These are phyloP conservation scores for Volvox reticuliferus DNA, from an alignment of 139 green algal species.

Conservation along the genomic window DNA sequence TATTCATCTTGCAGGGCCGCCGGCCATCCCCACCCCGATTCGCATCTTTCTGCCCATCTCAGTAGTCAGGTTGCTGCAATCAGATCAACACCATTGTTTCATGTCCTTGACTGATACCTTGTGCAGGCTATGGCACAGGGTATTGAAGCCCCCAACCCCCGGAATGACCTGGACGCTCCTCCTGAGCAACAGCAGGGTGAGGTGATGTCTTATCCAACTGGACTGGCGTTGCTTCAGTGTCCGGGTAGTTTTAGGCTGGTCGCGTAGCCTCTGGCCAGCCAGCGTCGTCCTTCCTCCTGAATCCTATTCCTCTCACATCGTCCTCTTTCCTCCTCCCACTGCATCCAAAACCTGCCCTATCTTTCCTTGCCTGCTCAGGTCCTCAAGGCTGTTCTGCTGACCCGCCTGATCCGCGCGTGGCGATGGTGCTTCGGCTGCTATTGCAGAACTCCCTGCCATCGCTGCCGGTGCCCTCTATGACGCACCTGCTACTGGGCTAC, in stretches of 20 bases:
- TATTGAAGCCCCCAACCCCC: neutral
- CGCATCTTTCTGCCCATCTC: too few relatives aligned
- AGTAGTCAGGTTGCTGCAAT: too few relatives aligned
- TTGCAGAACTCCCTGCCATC: conserved; percentile 5
- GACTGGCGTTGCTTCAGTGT: too few relatives aligned
- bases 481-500: conserved; percentile 88
- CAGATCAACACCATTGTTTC: too few relatives aligned
- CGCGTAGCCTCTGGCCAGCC: too few relatives aligned
- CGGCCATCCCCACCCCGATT: too few relatives aligned
- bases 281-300: too few relatives aligned
- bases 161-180: conserved; percentile 54
- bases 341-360: neutral
- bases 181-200: neutral
- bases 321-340: neutral
- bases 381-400: neutral
- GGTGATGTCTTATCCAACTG: too few relatives aligned
- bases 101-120: too few relatives aligned
- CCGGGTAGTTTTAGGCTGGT: too few relatives aligned
- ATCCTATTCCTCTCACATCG: too few relatives aligned
- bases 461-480: conserved; percentile 67
- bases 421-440: conserved; percentile 50
- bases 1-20: too few relatives aligned
- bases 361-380: neutral
- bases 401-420: conserved; percentile 34
- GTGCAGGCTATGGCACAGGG: conserved; percentile 35